Percentiles rank a stretch among this genome's conserved stretches.
phyloP scores from a whole-genome alignment of 2,329 filamentous ascomycete genomes.

The Scedosporium boydii region DNA sequence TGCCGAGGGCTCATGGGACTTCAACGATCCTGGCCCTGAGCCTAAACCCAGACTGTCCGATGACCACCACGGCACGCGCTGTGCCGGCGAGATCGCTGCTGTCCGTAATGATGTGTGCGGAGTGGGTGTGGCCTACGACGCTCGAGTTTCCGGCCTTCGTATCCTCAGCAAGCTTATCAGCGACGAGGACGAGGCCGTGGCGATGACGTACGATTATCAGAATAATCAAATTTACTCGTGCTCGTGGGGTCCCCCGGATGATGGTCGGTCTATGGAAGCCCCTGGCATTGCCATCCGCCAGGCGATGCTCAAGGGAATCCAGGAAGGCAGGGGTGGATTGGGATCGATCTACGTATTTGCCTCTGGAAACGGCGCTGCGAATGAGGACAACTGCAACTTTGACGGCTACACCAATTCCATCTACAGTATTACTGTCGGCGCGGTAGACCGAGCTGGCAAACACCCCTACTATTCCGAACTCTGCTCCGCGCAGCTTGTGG shows the following conservation, averaged over 20 bases:
- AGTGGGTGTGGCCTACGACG: constrained; percentile 89
- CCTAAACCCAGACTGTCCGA: constrained; percentile 76
- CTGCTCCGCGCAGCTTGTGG: constrained; percentile 89
- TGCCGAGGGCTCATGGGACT: constrained; percentile 85
- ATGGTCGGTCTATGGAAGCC: constrained; percentile 87
- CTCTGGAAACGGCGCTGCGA: constrained; percentile 81
- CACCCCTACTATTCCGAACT: constrained; percentile 96
- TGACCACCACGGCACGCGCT: constrained; percentile 86
- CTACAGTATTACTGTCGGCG: constrained; percentile 94
- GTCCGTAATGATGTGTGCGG: constrained; percentile 90
- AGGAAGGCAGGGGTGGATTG: constrained; percentile 72
- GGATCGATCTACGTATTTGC: constrained; percentile 96
- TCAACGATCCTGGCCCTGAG: constrained; percentile 74
- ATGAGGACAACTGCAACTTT: constrained; percentile 96
- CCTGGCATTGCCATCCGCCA: constrained; percentile 80
- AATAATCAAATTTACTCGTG: constrained; percentile 97
- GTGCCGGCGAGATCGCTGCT: constrained; percentile 87
- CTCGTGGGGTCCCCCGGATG: constrained; percentile 95
- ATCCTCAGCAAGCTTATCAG: constrained; percentile 87
- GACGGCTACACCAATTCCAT: constrained; percentile 99
- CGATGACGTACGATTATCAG: constrained; percentile 86
- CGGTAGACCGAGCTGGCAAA: constrained; percentile 75
- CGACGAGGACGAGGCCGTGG: constrained; percentile 83
- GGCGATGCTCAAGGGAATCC: constrained; percentile 86
- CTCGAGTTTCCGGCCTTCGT: constrained; percentile 81